phyloP scores from a whole-genome alignment of 1,284 basidiomycete genomes.

The Heterobasidion annosum region DNA sequence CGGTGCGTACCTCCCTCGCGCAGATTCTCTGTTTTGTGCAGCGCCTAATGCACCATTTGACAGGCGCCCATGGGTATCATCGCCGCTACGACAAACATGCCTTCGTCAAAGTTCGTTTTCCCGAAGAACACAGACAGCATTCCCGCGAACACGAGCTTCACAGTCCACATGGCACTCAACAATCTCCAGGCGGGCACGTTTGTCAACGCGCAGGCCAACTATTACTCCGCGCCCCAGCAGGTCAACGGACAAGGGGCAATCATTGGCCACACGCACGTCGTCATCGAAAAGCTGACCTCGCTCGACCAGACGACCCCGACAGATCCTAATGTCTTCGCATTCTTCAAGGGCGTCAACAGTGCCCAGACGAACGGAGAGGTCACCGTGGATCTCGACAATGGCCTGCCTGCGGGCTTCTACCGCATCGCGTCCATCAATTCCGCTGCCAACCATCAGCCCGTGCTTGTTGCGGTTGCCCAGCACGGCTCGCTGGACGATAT shows the following conservation, averaged over 20 bases:
- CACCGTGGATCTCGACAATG: slow-evolving; percentile 34
- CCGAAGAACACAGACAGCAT: slow-evolving; percentile 40
- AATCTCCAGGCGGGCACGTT: slow-evolving; percentile 43
- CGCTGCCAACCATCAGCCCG: slow-evolving; percentile 43
- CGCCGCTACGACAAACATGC: slow-evolving; percentile 37
- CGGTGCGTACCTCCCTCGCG: slow-evolving; percentile 8
- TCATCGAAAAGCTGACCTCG: slow-evolving; percentile 37
- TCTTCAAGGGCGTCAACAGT: slow-evolving; percentile 55
- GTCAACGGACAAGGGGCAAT: slow-evolving; percentile 29
- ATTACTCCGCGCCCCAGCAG: slow-evolving; percentile 41
- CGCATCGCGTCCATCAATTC: slow-evolving; percentile 43
- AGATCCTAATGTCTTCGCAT: slow-evolving; percentile 42
- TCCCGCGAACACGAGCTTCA: slow-evolving; percentile 37
- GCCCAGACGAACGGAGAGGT: slow-evolving; percentile 35
- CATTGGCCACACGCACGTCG: slow-evolving; percentile 51
- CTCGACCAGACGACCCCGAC: slow-evolving; percentile 33
- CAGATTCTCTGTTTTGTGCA: neutral
- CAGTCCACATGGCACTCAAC: slow-evolving; percentile 33
- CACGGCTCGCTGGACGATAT: slow-evolving; percentile 44
- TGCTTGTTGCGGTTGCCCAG: slow-evolving; percentile 40
- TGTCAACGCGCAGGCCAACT: slow-evolving; percentile 41
- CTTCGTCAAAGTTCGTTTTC: slow-evolving; percentile 42
- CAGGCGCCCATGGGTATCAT: slow-evolving; percentile 41
- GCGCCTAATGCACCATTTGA: neutral
- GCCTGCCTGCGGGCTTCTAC: slow-evolving; percentile 49